phyloP scores from a whole-genome alignment of 768 basidiomycete species.

The Infundibulicybe gibba region DNA sequence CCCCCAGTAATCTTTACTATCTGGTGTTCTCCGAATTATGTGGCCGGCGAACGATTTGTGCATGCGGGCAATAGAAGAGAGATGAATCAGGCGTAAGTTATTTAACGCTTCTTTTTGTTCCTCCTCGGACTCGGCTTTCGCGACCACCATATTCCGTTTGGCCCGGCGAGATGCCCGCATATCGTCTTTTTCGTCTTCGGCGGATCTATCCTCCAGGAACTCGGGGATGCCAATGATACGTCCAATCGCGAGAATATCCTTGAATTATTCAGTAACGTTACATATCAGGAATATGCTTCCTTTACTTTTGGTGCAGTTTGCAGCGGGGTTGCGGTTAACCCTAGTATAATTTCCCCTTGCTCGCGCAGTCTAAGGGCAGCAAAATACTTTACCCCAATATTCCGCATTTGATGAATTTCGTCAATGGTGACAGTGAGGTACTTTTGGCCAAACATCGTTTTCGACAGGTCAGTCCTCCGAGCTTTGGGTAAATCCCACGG shows the following conservation, averaged over 20 bases:
- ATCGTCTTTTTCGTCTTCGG: slow-evolving; percentile 17
- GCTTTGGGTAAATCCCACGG: slow-evolving; percentile 14
- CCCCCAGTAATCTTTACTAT: slow-evolving; percentile 1
- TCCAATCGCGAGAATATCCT: slow-evolving; percentile 24
- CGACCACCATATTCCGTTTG: not conserved
- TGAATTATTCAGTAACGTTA: not conserved
- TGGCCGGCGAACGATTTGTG: not conserved
- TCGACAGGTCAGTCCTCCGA: not conserved
- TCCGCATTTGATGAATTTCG: slow-evolving; percentile 19
- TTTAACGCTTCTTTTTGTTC: not conserved
- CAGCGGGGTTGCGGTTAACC: slow-evolving; percentile 20
- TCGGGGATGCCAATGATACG: slow-evolving; percentile 18
- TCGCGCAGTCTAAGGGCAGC: slow-evolving; percentile 10
- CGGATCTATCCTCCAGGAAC: slow-evolving; percentile 15
- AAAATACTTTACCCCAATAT: slow-evolving; percentile 8
- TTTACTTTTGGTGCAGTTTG: slow-evolving; percentile 18
- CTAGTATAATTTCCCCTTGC: slow-evolving; percentile 4
- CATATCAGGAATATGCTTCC: not conserved
- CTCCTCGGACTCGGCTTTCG: slow-evolving; percentile 10
- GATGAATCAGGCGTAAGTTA: not conserved
- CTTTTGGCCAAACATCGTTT: slow-evolving; percentile 11
- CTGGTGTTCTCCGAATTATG: slow-evolving; percentile 5
- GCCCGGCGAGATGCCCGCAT: slow-evolving; percentile 6
- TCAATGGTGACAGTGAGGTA: slow-evolving; percentile 14
- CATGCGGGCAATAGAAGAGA: slow-evolving; percentile 5